A percentile compares a stretch with the other conserved stretches of the same genome.
Evolutionary conservation across 176 grass and related monocot species (phyloP).

Genomic region (Zea luxurians): DNA sequence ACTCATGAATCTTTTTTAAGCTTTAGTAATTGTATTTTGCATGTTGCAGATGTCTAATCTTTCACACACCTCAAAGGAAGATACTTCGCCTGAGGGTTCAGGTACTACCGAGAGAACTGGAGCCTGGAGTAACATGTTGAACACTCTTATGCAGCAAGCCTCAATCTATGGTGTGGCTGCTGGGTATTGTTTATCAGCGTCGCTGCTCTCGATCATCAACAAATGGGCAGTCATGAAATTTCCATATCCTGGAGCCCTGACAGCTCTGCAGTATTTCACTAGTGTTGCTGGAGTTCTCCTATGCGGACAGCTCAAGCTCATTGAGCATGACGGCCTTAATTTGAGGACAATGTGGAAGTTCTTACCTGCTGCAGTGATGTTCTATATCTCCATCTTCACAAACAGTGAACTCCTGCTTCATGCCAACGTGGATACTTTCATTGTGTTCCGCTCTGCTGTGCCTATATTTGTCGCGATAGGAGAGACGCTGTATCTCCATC

Average conservation of each 20-base stretch:
- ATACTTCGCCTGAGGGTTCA: conserved; percentile 36
- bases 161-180: conserved; percentile 79
- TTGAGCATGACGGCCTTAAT: conserved; percentile 65
- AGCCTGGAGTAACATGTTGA: conserved; percentile 43
- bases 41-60: conserved; percentile 57
- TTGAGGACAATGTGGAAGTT: conserved; percentile 83
- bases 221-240: conserved; percentile 93
- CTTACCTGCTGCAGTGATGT: conserved; percentile 81
- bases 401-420: conserved; percentile 78
- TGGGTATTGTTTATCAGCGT: conserved; percentile 79
- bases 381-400: conserved; percentile 89
- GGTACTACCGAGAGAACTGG: conserved; percentile 43
- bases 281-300: conserved; percentile 77
- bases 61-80: conserved; percentile 41
- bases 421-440: conserved; percentile 92
- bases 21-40: conserved; percentile 28
- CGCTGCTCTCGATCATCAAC: conserved; percentile 80
- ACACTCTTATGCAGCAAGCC: conserved; percentile 51
- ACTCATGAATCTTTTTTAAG: not conserved
- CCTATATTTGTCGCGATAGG: conserved; percentile 80
- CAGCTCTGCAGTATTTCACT: conserved; percentile 73
- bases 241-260: conserved; percentile 71
- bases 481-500: conserved; percentile 76
- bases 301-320: conserved; percentile 64
- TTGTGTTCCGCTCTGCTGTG: conserved; percentile 77